Conservation (phyloP, 345 rosid genomes). For the Raphanus sativus region DNA sequence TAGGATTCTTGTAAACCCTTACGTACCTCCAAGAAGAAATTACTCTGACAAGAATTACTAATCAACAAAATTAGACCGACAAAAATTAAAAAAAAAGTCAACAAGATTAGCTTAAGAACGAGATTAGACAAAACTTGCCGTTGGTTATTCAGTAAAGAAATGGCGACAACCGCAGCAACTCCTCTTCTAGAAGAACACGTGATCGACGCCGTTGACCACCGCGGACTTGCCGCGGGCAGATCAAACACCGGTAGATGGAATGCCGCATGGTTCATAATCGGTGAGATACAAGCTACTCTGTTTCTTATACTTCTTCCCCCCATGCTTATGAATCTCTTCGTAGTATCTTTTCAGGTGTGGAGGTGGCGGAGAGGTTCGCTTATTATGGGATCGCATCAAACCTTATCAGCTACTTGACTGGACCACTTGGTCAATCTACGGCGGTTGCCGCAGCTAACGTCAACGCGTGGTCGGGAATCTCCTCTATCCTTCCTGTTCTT, state of each 20-base stretch:
- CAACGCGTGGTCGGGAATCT: conserved; percentile 57
- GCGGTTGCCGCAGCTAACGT: conserved; percentile 62
- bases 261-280: neutral
- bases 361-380: conserved; percentile 58
- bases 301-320: neutral
- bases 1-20: neutral
- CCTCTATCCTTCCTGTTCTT: conserved; percentile 46
- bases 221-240: neutral
- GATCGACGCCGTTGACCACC: neutral
- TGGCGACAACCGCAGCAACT: neutral
- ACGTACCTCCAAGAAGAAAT: neutral
- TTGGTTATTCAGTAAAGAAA: neutral
- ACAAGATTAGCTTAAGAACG: neutral
- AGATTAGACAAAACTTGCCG: neutral
- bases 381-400: conserved; percentile 51
- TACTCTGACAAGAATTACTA: neutral
- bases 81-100: neutral
- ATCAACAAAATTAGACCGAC: neutral
- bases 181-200: neutral
- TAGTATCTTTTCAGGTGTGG: conserved; percentile 38
- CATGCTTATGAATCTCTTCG: neutral
- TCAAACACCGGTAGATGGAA: neutral
- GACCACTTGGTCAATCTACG: conserved; percentile 59
- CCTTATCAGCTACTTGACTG: conserved; percentile 60
- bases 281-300: neutral